Base-by-base conservation (phyloP, 1,284 basidiomycete genomes). In the Mixia osmundae region DNA sequence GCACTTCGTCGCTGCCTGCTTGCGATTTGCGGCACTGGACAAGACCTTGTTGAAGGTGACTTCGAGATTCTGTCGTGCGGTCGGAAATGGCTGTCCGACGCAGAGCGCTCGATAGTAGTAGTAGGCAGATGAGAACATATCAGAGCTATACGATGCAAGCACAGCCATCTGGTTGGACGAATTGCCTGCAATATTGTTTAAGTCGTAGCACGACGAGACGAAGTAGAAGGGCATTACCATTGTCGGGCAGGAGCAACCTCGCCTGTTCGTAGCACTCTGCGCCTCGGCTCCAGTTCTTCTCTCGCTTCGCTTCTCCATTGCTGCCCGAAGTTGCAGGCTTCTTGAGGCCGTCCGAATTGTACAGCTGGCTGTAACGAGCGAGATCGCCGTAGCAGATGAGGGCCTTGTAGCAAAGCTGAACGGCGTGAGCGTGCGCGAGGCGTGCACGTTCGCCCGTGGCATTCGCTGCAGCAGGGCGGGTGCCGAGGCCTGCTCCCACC, bases 81-180 rank as follows among this genome's bases (percentile, higher is more conserved):
- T 76, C 24, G 79, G 73, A 57, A 87, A 95, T 0, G 83, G 78
- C 38, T 71, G 66, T 21, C 67, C 67, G 31, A 85, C 77, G 48
- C 82, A 89, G 5, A 95, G 61, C 0, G 89, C 80, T 25, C 83
- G 73, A 51, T 87, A 87, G 57, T 94, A 89, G 54, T 87, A 73
- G 45, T 79, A 69, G 11, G 79, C 61, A 21, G 78, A 72, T 20
- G 63, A 61, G 47, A 91, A 82, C n/a, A 66, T 64, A 55, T 94
- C 82, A 44, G 66, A 66, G 47, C 74, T 64, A 55, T 87, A 87
- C 16, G 73, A 72, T 2, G 82, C 70, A 20, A 97, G 66, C 33
- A 95, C 85, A 1, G 87, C 89, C 20, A 97, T 69, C 57, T 95
- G 87, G 53, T 95, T 89, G 27, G 76, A 89, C 1, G 89, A 71